Evolutionary conservation across 2,329 filamentous ascomycete species (phyloP).

Genomic region (Talaromyces sp.): DNA sequence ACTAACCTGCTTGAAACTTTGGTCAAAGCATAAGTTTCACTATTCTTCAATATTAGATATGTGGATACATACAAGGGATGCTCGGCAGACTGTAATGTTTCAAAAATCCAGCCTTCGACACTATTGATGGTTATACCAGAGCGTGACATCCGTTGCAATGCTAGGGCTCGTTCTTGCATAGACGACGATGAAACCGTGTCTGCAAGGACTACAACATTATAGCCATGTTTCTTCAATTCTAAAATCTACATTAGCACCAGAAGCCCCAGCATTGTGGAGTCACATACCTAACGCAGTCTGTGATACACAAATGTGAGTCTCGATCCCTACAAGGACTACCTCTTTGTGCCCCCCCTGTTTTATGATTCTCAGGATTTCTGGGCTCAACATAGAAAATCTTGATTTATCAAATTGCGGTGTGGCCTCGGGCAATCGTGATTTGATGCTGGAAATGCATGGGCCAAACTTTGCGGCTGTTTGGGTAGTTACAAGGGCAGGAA

Average conservation of each 20-base stretch:
- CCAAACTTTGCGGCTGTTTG: not conserved
- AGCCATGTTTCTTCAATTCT: not conserved
- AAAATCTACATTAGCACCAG: no score
- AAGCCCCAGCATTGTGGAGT: not conserved
- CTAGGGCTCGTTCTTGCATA: not conserved
- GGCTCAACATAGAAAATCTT: not conserved
- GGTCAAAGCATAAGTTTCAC: not conserved
- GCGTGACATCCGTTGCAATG: not conserved
- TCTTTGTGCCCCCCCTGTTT: not conserved
- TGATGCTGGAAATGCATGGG: conserved; percentile 2
- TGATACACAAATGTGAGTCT: not conserved
- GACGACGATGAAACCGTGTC: conserved; percentile 2
- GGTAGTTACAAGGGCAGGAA: not conserved
- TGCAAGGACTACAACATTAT: conserved; percentile 4
- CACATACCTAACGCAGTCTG: conserved; percentile 2
- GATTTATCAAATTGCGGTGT: not conserved
- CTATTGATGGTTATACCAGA: conserved; percentile 1
- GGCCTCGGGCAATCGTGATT: not conserved
- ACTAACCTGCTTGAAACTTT: not conserved
- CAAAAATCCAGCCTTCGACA: conserved; percentile 2
- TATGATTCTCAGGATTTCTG: not conserved
- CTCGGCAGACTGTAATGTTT: not conserved
- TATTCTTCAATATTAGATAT: no score
- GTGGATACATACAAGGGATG: not conserved
- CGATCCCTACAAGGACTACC: not conserved